phyloP scores from a whole-genome alignment of 495 filamentous ascomycete species.

The Cairneyella variabilis region DNA sequence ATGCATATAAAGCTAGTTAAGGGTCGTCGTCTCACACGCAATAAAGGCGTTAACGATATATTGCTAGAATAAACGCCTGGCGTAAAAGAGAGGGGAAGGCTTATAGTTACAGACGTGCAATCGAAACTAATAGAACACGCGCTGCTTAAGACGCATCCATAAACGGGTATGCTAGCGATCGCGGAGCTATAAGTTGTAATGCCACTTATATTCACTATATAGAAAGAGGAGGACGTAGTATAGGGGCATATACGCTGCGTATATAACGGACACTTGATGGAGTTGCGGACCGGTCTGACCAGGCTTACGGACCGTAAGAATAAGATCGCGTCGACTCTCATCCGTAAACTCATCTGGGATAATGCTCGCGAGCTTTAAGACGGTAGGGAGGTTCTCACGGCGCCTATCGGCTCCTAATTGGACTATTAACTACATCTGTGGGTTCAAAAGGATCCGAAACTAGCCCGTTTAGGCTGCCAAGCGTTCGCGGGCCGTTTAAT shows the following conservation, averaged over 20 bases:
- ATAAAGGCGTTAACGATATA: constrained; percentile 17
- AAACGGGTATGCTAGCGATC: neutral
- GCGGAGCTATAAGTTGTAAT: constrained; percentile 9
- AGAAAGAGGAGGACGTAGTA: constrained; percentile 22
- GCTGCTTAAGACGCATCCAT: constrained; percentile 6
- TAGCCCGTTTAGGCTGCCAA: neutral
- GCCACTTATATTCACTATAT: constrained; percentile 11
- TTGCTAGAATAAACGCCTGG: constrained; percentile 15
- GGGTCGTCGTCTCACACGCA: neutral
- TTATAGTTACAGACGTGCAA: constrained; percentile 5
- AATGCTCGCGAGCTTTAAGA: constrained; percentile 8
- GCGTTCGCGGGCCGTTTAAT: constrained; percentile 2
- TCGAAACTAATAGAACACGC: constrained; percentile 12
- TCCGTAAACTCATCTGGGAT: constrained; percentile 10
- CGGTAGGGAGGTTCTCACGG: constrained; percentile 13
- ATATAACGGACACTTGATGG: constrained; percentile 1
- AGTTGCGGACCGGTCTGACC: neutral
- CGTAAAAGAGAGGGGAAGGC: constrained; percentile 8
- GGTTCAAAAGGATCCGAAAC: constrained; percentile 7
- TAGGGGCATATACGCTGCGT: constrained; percentile 20
- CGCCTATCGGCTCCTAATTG: constrained; percentile 2
- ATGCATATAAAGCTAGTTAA: constrained; percentile 12
- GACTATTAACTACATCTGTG: constrained; percentile 9
- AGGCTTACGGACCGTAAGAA: neutral
- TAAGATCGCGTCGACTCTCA: neutral